Base-by-base conservation (phyloP, 306 rosid species). In the Fragaria vesca region DNA sequence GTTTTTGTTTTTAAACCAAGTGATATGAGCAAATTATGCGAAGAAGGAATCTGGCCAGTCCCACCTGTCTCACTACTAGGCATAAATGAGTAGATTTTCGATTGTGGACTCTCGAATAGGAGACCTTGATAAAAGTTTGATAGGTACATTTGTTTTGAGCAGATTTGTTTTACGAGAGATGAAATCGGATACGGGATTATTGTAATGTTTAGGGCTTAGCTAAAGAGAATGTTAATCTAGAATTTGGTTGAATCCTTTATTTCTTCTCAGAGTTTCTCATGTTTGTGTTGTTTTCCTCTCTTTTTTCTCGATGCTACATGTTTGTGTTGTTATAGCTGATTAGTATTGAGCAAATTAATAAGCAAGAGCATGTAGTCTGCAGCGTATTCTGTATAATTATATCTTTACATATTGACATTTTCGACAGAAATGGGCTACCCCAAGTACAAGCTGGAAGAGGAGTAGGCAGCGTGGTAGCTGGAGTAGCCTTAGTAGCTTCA, bases 351-450 rank as follows among this genome's bases (percentile, higher is more conserved):
- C 24, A 47, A 71, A 40, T 6, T 2, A 6, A 9, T 69, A 26
- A 34, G 11, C 34, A 61, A 36, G 79, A 54, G 47, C 50, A 66
- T 69, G 79, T 75, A 48, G 76, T 63, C 81, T 83, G 83, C 28
- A 28, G 28, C 28, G 28, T 28, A 84, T 36, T 65, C 3, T 34
- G 38, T 34, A 34, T 34, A 34, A 34, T 4, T 34, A 4, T 34
- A 34, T 34, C 24, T 34, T 34, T 34, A 34, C 4, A 34, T 65
- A 65, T 76, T 60, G 5, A 67, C 79, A 20, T 12, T 83, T 84
- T 26, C 70, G 77, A 79, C 62, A 90, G 93, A 81, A 80, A 86
- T 74, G 93, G 91, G 75, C 95, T 87, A 79, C 69, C 86, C 55
- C 91, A 86, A 77, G 67, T 81, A 55, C 90, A 89, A 20, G 94